Evolutionary conservation across 2,329 filamentous ascomycete genomes (phyloP), one percentile per base, ranked within the genome.

Genomic region (Trichoderma brevicompactum): DNA sequence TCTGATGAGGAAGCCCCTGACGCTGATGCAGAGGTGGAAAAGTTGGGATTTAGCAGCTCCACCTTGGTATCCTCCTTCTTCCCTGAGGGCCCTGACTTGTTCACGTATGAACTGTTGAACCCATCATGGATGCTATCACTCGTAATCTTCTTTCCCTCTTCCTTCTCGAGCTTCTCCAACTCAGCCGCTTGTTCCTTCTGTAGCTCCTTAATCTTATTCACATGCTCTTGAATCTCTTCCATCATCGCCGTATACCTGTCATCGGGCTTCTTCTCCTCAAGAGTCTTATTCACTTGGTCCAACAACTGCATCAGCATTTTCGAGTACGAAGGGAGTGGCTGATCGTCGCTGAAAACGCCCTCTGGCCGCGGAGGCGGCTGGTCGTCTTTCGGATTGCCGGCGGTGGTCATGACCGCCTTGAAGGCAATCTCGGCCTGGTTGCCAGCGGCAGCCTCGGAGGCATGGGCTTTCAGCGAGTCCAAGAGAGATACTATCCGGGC

Each of bases 241-340:
- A 96, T 82, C 81, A 96, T 97, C 60, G 85, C 89, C 54, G 85
- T 82, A 74, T 91, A 93, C 58, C 91, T 81, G 70, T 89, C 86
- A 19, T 85, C 83, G 0, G 85, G 83, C 67, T 89, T 87, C 77
- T 90, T 90, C 74, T 93, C 91, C 64, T 94, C 91, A 41, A 97
- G 83, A 58, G 92, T 88, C 78, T 87, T 84, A 73, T 97, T 97
- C 48, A 98, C 93, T 78, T 96, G 91, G 73, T 99, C 95, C 19
- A 98, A 85, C 72, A 99, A 79, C n/a, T 89, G 88, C n/a, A 92
- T 92, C 90, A 99, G 94, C 95, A 99, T 99, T 82, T 96, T 92
- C 44, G 92, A 95, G 75, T 97, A 99, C 13, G 89, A 90, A 0
- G 92, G 92, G 71, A 92, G 87, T 73, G 84, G 88, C 75, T 90